These are phyloP conservation scores for Globisporangium carolinianum DNA, from an alignment of 352 stramenopile species.

Conservation along the genomic window DNA sequence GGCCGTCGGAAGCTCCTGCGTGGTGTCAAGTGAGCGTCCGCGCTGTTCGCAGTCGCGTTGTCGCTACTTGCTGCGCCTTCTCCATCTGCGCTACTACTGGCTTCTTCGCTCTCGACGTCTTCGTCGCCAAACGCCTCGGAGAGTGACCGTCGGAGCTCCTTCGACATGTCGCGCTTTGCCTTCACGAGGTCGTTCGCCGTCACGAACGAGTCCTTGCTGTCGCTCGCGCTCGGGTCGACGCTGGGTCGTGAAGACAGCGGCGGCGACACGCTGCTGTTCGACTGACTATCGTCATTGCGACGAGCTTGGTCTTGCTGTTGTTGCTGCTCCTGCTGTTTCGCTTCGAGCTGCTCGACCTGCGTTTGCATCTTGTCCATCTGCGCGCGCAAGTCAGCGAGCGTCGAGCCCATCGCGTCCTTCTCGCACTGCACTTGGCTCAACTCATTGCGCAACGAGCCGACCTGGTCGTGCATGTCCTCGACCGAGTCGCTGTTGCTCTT, in stretches of 20 bases:
- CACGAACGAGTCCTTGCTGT: slow-evolving; percentile 21
- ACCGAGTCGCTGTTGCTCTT: slow-evolving; percentile 36
- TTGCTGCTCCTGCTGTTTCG: slow-evolving; percentile 19
- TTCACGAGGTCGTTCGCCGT: slow-evolving; percentile 39
- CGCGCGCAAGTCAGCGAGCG: slow-evolving; percentile 40
- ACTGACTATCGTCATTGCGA: slow-evolving; percentile 1
- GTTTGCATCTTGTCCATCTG: slow-evolving; percentile 39
- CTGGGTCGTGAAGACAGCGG: background rate
- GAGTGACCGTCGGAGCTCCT: slow-evolving; percentile 37
- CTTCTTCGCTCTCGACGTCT: slow-evolving; percentile 20
- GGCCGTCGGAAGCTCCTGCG: slow-evolving; percentile 13
- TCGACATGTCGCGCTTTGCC: slow-evolving; percentile 35
- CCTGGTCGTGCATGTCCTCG: slow-evolving; percentile 47
- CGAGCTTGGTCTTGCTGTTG: slow-evolving; percentile 6
- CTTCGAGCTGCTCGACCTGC: slow-evolving; percentile 26
- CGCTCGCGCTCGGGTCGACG: background rate
- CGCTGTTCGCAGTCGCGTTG: background rate
- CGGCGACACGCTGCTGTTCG: background rate
- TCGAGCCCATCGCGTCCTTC: slow-evolving; percentile 42
- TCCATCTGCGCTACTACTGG: slow-evolving; percentile 18
- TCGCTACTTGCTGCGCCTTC: slow-evolving; percentile 6
- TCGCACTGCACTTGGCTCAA: slow-evolving; percentile 36
- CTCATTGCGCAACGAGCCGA: slow-evolving; percentile 33
- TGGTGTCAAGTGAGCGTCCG: background rate
- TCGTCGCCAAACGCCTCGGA: slow-evolving; percentile 33